These are phyloP conservation scores for Yamadazyma endophytica DNA, from an alignment of 805 yeast species.

Conservation along the genomic window DNA sequence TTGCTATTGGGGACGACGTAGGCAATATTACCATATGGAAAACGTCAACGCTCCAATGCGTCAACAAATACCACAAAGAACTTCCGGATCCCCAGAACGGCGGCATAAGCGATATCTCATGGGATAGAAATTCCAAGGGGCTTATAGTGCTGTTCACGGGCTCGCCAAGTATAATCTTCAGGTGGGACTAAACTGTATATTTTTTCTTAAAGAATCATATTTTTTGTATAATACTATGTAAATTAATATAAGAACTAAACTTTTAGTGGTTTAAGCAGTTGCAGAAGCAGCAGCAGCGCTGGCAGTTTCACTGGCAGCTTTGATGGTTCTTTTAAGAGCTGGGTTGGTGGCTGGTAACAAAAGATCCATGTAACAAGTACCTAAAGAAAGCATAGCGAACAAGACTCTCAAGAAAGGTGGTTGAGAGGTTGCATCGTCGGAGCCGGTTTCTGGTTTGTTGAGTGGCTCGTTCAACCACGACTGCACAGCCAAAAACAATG, in stretches of 20 bases:
- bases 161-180: constrained; percentile 24
- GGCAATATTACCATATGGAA: constrained; percentile 58
- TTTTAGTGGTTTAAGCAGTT: background rate
- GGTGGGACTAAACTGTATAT: constrained; percentile 8
- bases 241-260: background rate
- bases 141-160: constrained; percentile 34
- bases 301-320: constrained; percentile 16
- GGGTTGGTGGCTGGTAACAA: constrained; percentile 42
- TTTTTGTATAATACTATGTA: background rate
- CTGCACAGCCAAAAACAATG: constrained; percentile 48
- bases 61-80: no score
- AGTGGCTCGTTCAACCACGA: constrained; percentile 43
- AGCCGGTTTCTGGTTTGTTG: constrained; percentile 19
- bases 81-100: constrained; percentile 10
- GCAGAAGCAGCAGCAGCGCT: constrained; percentile 7
- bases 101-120: constrained; percentile 36
- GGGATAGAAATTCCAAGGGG: constrained; percentile 26
- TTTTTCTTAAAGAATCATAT: background rate
- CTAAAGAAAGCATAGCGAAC: constrained; percentile 45
- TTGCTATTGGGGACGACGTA: constrained; percentile 65
- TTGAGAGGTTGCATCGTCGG: constrained; percentile 26
- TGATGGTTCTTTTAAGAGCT: constrained; percentile 19
- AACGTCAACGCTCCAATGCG: constrained; percentile 14
- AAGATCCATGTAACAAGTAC: constrained; percentile 53
- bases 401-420: constrained; percentile 45